phyloP scores from a whole-genome alignment of 768 basidiomycete species.

The Tulasnella sp. region DNA sequence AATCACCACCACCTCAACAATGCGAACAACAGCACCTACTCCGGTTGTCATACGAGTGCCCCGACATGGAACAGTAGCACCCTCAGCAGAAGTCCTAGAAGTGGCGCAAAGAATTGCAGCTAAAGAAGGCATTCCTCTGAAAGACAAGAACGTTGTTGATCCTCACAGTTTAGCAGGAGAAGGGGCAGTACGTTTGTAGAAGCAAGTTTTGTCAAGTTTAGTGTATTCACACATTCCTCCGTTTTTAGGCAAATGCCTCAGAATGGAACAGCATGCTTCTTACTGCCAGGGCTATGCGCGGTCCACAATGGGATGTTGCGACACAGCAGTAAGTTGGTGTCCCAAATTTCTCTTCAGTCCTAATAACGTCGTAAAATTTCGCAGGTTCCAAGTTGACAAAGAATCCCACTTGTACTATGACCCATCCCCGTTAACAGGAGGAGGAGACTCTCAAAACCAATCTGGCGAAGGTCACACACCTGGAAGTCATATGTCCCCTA shows the following conservation, averaged over 20 bases:
- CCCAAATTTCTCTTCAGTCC: neutral
- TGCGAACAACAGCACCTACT: neutral
- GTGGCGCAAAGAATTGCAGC: neutral
- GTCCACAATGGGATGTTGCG: conserved; percentile 14
- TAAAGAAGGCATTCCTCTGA: neutral
- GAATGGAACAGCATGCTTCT: conserved; percentile 15
- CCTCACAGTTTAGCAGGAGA: conserved; percentile 12
- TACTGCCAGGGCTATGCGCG: conserved; percentile 7
- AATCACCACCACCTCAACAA: neutral
- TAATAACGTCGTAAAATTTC: neutral
- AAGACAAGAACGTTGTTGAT: conserved; percentile 1
- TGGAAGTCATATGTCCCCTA: conserved; percentile 1
- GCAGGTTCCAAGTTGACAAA: conserved; percentile 14
- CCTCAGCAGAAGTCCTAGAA: conserved; percentile 7
- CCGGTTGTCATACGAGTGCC: conserved; percentile 5
- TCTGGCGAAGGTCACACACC: conserved; percentile 8
- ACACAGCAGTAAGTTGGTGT: conserved; percentile 1
- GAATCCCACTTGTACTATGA: conserved; percentile 13
- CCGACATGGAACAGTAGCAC: conserved; percentile 7
- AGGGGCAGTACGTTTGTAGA: conserved; percentile 1
- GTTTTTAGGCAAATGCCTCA: conserved; percentile 8
- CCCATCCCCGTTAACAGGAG: neutral
- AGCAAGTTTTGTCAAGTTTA: neutral
- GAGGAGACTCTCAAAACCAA: conserved; percentile 1
- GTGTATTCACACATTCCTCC: neutral